Percentiles rank a stretch among this genome's conserved stretches.
Evolutionary conservation across 108 stramenopile genomes (phyloP).

Genomic region (Parmales sp.): DNA sequence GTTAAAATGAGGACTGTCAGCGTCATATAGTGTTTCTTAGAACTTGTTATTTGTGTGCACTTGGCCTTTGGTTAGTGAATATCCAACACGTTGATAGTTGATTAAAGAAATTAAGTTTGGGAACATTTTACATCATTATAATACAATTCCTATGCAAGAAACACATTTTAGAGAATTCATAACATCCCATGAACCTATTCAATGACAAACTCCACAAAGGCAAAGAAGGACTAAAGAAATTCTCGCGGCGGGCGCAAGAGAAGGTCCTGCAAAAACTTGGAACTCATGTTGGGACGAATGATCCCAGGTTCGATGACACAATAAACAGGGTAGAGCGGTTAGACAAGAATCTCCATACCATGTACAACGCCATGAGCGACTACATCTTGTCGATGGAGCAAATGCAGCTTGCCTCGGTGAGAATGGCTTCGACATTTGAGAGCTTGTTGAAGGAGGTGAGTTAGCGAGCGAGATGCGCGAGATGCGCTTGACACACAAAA

Average conservation of each 20-base stretch:
- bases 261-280: conserved; percentile 9
- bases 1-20: too few relatives aligned
- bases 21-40: too few relatives aligned
- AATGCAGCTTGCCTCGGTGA: not conserved
- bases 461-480: not conserved
- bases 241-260: not conserved
- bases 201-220: not conserved
- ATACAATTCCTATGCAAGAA: too few relatives aligned
- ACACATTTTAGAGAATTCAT: too few relatives aligned
- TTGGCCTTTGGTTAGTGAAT: too few relatives aligned
- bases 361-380: not conserved
- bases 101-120: too few relatives aligned
- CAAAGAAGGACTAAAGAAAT: not conserved
- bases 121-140: too few relatives aligned
- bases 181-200: too few relatives aligned
- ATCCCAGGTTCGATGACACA: not conserved
- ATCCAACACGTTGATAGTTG: too few relatives aligned
- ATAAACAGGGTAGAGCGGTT: not conserved
- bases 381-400: not conserved
- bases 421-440: not conserved
- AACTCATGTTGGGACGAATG: not conserved
- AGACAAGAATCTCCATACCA: not conserved
- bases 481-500: not conserved
- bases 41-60: too few relatives aligned
- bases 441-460: not conserved